Conservation (phyloP, 2,329 filamentous ascomycete species). For the Colletotrichum tabaci region DNA sequence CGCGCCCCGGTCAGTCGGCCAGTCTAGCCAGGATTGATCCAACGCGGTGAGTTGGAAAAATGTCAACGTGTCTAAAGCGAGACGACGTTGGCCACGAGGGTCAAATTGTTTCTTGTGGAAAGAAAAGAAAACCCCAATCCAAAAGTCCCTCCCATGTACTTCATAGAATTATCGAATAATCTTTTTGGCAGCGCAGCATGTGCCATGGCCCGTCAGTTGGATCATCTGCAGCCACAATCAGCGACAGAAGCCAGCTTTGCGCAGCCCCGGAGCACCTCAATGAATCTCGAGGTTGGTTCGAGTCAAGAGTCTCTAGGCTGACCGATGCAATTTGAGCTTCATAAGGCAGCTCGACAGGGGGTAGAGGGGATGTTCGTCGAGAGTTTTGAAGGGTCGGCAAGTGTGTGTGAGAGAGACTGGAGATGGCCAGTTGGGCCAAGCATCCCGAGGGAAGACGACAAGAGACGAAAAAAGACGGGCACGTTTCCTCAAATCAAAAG, state of each 20-base stretch:
- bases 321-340: slow-evolving; percentile 30
- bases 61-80: slow-evolving; percentile 2
- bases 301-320: slow-evolving; percentile 26
- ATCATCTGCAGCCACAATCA: background rate
- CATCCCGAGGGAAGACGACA: slow-evolving; percentile 7
- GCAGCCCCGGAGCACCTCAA: slow-evolving; percentile 1
- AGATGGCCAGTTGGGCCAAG: background rate
- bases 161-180: too few relatives aligned
- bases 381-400: background rate
- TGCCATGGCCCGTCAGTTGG: background rate
- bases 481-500: slow-evolving; percentile 26
- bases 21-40: slow-evolving; percentile 33
- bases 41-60: slow-evolving; percentile 14
- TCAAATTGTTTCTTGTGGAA: background rate
- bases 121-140: background rate
- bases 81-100: background rate
- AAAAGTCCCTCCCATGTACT: too few relatives aligned
- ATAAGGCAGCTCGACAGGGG: slow-evolving; percentile 34
- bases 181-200: background rate
- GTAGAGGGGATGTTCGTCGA: slow-evolving; percentile 11
- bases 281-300: slow-evolving; percentile 18
- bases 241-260: slow-evolving; percentile 7
- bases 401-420: slow-evolving; percentile 2
- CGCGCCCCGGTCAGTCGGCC: slow-evolving; percentile 30
- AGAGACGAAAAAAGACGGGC: slow-evolving; percentile 25